A percentile compares a stretch with the other conserved stretches of the same genome.
phyloP scores from a whole-genome alignment of 2,329 filamentous ascomycete genomes.

The Orbilia javanica region DNA sequence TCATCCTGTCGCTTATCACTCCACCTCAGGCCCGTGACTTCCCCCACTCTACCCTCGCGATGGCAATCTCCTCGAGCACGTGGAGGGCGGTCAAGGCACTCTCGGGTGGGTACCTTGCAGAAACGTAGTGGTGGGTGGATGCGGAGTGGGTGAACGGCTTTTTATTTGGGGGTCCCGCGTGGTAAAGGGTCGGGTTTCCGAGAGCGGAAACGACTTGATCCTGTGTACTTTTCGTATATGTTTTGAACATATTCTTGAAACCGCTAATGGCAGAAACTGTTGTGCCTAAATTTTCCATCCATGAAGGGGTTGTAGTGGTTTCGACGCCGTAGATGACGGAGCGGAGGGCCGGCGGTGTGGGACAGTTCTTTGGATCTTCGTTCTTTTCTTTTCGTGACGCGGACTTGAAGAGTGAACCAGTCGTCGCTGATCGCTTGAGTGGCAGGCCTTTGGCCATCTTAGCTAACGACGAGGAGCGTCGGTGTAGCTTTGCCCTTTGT shows the following conservation, averaged over 20 bases:
- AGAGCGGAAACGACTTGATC: conserved; percentile 42
- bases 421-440: conserved; percentile 40
- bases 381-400: conserved; percentile 23
- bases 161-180: conserved; percentile 45
- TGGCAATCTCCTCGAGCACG: conserved; percentile 58
- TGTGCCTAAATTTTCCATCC: conserved; percentile 59
- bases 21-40: conserved; percentile 36
- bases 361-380: not conserved
- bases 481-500: conserved; percentile 32
- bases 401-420: conserved; percentile 53
- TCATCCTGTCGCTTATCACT: conserved; percentile 31
- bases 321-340: conserved; percentile 59
- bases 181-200: conserved; percentile 43
- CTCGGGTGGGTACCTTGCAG: conserved; percentile 60
- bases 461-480: conserved; percentile 23
- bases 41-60: conserved; percentile 56
- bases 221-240: conserved; percentile 52
- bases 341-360: conserved; percentile 21
- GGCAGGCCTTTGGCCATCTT: not conserved
- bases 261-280: conserved; percentile 40
- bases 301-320: conserved; percentile 60
- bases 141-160: conserved; percentile 60
- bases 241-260: conserved; percentile 57
- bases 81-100: conserved; percentile 53
- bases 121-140: conserved; percentile 60